These are phyloP conservation scores for Komagataella pseudopastoris DNA, from an alignment of 805 yeast species.

Conservation along the genomic window DNA sequence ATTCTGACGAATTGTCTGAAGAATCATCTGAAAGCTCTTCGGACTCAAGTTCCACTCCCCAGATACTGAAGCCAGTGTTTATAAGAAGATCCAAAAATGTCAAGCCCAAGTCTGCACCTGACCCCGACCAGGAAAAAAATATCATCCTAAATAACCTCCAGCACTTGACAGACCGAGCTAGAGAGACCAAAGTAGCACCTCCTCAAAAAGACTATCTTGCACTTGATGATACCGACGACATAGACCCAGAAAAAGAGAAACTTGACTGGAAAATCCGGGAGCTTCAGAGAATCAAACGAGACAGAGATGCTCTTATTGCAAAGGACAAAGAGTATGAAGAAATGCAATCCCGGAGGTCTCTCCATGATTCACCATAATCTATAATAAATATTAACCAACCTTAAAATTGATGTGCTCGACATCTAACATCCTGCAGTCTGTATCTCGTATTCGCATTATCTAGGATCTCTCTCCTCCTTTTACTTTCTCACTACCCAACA, in stretches of 20 bases:
- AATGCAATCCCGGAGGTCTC: background rate
- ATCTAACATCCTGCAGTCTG: background rate
- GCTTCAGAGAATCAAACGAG: slow-evolving; percentile 15
- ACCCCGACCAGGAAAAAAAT: slow-evolving; percentile 10
- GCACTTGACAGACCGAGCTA: slow-evolving; percentile 5
- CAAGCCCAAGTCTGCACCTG: background rate
- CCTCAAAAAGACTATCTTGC: slow-evolving; percentile 11
- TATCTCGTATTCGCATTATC: background rate
- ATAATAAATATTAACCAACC: background rate
- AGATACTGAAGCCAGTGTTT: slow-evolving; percentile 12
- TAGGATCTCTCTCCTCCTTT: background rate
- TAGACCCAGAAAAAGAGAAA: slow-evolving; percentile 35
- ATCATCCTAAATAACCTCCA: background rate
- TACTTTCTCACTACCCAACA: background rate
- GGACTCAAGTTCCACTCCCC: background rate
- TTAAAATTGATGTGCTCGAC: background rate
- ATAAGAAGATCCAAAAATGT: slow-evolving; percentile 4
- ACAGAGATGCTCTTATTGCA: slow-evolving; percentile 10
- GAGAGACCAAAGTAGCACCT: slow-evolving; percentile 5
- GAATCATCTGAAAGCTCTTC: slow-evolving; percentile 5
- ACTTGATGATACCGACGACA: slow-evolving; percentile 47
- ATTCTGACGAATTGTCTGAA: background rate
- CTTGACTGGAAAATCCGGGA: slow-evolving; percentile 21
- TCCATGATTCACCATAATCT: background rate
- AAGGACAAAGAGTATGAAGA: slow-evolving; percentile 15